phyloP scores from a whole-genome alignment of 108 stramenopile genomes.

The Skeletonema menzelii region DNA sequence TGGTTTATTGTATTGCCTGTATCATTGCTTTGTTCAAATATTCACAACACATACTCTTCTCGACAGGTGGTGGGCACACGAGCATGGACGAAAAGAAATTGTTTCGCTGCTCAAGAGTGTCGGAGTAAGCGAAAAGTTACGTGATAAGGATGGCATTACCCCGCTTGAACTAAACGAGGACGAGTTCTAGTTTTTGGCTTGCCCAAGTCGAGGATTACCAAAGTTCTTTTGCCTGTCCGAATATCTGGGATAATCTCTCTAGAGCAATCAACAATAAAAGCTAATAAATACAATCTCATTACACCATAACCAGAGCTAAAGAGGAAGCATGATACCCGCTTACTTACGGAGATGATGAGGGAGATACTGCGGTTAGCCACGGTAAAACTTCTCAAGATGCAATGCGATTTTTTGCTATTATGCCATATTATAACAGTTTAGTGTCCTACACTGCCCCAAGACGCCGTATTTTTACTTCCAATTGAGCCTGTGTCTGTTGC shows the following conservation, averaged over 20 bases:
- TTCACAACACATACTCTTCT: slow-evolving; percentile 51
- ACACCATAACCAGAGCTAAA: too few species aligned
- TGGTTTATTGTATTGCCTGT: slow-evolving; percentile 22
- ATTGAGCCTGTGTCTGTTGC: neutral
- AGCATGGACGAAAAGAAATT: slow-evolving; percentile 62
- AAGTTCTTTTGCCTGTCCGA: too few species aligned
- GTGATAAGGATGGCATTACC: slow-evolving; percentile 72
- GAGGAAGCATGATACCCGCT: too few species aligned
- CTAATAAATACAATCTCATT: too few species aligned
- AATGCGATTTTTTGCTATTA: too few species aligned
- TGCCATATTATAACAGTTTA: neutral
- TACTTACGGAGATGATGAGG: too few species aligned
- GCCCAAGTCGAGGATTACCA: too few species aligned
- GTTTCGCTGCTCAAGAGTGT: slow-evolving; percentile 61
- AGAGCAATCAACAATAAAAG: too few species aligned
- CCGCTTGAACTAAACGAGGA: slow-evolving; percentile 51
- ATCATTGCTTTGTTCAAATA: neutral
- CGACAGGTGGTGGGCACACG: slow-evolving; percentile 91
- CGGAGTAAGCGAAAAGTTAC: slow-evolving; percentile 70
- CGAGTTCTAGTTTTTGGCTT: slow-evolving; percentile 15
- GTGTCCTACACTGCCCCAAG: neutral
- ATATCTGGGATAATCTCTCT: too few species aligned
- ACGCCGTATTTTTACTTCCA: neutral
- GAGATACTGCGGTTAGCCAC: too few species aligned
- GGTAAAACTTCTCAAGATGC: too few species aligned